phyloP scores from a whole-genome alignment of 1,139 yeast genomes.

The Blastobotrys buckinghamii region DNA sequence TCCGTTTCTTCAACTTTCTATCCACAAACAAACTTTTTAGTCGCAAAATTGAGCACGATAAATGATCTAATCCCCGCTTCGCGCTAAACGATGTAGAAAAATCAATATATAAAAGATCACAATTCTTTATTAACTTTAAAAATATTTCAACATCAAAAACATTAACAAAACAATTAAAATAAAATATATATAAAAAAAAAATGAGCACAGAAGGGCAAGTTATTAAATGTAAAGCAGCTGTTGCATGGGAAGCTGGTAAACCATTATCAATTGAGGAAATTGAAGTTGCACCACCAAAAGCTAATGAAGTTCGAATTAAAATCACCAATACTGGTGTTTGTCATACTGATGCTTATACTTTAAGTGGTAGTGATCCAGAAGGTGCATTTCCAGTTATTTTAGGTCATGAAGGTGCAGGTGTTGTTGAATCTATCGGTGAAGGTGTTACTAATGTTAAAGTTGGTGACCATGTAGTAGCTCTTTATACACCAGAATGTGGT shows the following conservation, averaged over 20 bases:
- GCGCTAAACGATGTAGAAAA: neutral
- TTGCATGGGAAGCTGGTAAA: constrained; percentile 89
- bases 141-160: neutral
- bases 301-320: constrained; percentile 95
- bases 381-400: constrained; percentile 83
- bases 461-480: constrained; percentile 87
- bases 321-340: constrained; percentile 88
- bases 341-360: constrained; percentile 96
- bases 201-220: constrained; percentile 47
- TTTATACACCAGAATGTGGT: constrained; percentile 94
- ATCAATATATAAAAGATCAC: neutral
- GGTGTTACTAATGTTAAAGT: constrained; percentile 81
- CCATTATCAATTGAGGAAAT: constrained; percentile 82
- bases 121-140: neutral
- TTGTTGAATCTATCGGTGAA: constrained; percentile 88
- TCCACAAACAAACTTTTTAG: too few relatives aligned
- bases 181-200: constrained; percentile 1
- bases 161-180: neutral
- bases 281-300: constrained; percentile 89
- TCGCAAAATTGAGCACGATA: too few relatives aligned
- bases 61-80: too few relatives aligned
- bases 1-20: neutral
- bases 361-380: constrained; percentile 93
- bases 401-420: constrained; percentile 98
- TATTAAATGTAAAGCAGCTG: constrained; percentile 90